A percentile compares a stretch with the other conserved stretches of the same genome.
phyloP scores from a whole-genome alignment of 148 eudicot species.

The Oxyria digyna region DNA sequence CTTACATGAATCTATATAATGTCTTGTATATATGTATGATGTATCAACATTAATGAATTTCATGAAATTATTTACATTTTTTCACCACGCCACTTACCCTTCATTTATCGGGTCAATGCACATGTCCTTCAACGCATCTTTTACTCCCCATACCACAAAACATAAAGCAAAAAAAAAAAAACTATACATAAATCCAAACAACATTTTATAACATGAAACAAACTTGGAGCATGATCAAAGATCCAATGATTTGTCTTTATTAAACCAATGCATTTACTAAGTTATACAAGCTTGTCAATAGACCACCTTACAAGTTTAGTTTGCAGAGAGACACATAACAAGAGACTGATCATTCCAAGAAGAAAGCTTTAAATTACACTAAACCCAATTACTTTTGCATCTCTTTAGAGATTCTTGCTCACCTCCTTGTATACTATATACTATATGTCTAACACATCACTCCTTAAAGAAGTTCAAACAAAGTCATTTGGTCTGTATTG shows the following conservation, averaged over 20 bases:
- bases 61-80: not conserved
- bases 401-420: constrained; percentile 2
- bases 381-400: constrained; percentile 4
- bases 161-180: not conserved
- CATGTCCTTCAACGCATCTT: not conserved
- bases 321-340: not conserved
- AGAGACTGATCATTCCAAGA: constrained; percentile 3
- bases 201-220: not conserved
- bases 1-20: not conserved
- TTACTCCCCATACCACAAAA: not conserved
- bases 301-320: constrained; percentile 3
- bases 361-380: not conserved
- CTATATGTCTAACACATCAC: not conserved
- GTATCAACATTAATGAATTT: not conserved
- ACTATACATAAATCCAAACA: not conserved
- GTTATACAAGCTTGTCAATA: not conserved
- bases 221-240: not conserved
- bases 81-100: not conserved
- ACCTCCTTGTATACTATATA: not conserved
- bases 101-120: constrained; percentile 5
- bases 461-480: not conserved
- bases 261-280: not conserved
- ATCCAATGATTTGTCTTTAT: constrained; percentile 2
- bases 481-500: not conserved
- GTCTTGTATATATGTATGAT: not conserved